A percentile compares a stretch with the other conserved stretches of the same genome.
Conservation (phyloP, 371 early-diverging fungal species). For the Entomophthora muscae region DNA sequence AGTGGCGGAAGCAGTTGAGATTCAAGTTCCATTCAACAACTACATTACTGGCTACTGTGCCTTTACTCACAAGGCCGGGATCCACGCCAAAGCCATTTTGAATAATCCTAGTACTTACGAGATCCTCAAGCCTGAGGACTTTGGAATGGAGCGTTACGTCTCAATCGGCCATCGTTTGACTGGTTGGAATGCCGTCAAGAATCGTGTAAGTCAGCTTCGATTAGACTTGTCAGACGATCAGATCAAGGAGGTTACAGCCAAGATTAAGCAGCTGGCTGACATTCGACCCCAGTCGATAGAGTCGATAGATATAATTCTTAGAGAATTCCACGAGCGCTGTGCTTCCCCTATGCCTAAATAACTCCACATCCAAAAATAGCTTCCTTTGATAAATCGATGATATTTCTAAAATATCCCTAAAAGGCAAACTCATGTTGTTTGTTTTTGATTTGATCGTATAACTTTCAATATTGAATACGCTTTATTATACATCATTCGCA, state of each 20-base stretch:
- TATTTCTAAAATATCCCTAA: too few species aligned
- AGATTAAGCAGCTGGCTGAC: constrained; percentile 88
- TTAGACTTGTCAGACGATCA: constrained; percentile 70
- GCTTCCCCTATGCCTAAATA: constrained; percentile 1
- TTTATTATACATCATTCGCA: too few species aligned
- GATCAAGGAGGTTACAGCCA: constrained; percentile 76
- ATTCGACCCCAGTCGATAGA: constrained; percentile 74
- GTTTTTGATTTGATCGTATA: too few species aligned
- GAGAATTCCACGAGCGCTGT: constrained; percentile 24
- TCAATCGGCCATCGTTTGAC: constrained; percentile 91
- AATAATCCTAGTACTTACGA: constrained; percentile 95
- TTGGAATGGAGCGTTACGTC: constrained; percentile 93
- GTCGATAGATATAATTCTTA: constrained; percentile 60
- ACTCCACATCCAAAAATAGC: too few species aligned
- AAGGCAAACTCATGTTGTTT: too few species aligned
- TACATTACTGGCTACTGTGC: constrained; percentile 95
- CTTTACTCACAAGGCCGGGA: constrained; percentile 96
- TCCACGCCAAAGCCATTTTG: constrained; percentile 95
- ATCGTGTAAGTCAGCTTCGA: constrained; percentile 77
- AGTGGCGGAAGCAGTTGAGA: constrained; percentile 84
- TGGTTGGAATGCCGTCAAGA: constrained; percentile 97
- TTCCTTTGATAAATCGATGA: too few species aligned
- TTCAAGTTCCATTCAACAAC: constrained; percentile 95
- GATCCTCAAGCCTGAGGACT: constrained; percentile 89
- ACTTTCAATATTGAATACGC: too few species aligned